Evolutionary conservation across 208 protist genomes (phyloP), one percentile per base, ranked within the genome.

Genomic region (Herpetomonas tarakana): DNA sequence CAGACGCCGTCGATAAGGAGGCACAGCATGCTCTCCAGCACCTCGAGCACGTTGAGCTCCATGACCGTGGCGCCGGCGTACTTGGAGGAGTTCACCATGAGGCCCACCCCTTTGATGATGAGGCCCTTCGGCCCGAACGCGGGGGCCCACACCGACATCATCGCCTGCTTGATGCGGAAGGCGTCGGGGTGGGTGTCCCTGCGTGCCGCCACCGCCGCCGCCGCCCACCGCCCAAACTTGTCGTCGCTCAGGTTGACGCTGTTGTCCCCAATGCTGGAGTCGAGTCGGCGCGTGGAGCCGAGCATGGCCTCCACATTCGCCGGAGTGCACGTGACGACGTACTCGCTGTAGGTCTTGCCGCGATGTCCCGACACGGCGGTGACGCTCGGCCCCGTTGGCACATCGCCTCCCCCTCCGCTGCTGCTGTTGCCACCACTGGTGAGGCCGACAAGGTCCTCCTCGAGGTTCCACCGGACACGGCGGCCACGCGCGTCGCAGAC

Each of bases 11-110:
- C 79, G 49, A 96, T 77, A 6, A 99, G 56, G 22, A 99, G 72
- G 1, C 94, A 78, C 28, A 98, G 86, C 29, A 99, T 68, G 25
- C 97, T 92, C 29, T 86, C 76, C 4, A 99, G 62, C 44, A 88
- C 61, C 60, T 98, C 89, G 19, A 97, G 65, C 4, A 78, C 62
- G 35, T 82, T 90, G 51, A 95, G 94, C 47, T 96, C 85, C 98
- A 99, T 99, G 62, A 99, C 92, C 58, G 74, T 80, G 29, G 55
- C 38, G 30, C 60, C 75, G 31, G 96, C 89, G 50, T 88, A 85
- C 29, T 72, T 56, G 22, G 83, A 29, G 27, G 63, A 52, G 27
- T 68, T 74, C 56, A 91, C 78, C 19, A 91, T 74, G 54, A 25
- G 98, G 52, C 9, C 91, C 88, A 12, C 80, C 68, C 28, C 81